These are phyloP conservation scores for Bacterosira constricta DNA, from an alignment of 108 stramenopile species.

Conservation along the genomic window DNA sequence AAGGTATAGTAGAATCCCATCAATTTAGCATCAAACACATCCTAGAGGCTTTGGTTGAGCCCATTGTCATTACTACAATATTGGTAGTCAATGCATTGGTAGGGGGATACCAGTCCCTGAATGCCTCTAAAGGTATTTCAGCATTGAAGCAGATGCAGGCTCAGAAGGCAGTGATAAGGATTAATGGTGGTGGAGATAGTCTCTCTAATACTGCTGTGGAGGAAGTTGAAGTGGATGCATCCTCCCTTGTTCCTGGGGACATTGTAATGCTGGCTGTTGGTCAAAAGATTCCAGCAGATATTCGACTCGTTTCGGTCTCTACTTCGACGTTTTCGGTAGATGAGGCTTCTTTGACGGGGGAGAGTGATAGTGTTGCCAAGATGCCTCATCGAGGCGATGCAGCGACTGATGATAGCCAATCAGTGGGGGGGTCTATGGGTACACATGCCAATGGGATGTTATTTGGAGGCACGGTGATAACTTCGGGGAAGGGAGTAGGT, in stretches of 20 bases:
- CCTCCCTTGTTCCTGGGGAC: slow-evolving; percentile 94
- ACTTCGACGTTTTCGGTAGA: slow-evolving; percentile 68
- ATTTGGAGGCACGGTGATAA: slow-evolving; percentile 94
- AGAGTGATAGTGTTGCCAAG: slow-evolving; percentile 80
- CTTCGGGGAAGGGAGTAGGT: slow-evolving; percentile 85
- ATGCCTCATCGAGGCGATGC: slow-evolving; percentile 59
- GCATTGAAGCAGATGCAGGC: slow-evolving; percentile 84
- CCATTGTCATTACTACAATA: slow-evolving; percentile 94
- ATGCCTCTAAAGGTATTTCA: slow-evolving; percentile 88
- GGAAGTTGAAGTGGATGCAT: slow-evolving; percentile 51
- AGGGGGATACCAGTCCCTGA: slow-evolving; percentile 94
- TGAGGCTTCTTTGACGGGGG: slow-evolving; percentile 85
- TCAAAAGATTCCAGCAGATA: slow-evolving; percentile 95
- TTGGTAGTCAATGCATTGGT: slow-evolving; percentile 96
- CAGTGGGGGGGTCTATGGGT: slow-evolving; percentile 47
- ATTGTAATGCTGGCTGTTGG: slow-evolving; percentile 89
- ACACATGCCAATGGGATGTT: slow-evolving; percentile 78
- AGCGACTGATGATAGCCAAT: slow-evolving; percentile 23
- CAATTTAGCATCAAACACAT: slow-evolving; percentile 59
- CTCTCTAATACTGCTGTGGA: slow-evolving; percentile 37
- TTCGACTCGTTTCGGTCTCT: slow-evolving; percentile 69
- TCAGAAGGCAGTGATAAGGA: slow-evolving; percentile 44
- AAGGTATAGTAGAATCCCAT: neutral
- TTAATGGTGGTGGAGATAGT: slow-evolving; percentile 1
- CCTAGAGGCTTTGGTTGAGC: slow-evolving; percentile 88